Conservation (phyloP, 768 basidiomycete genomes). For the Termitomyces sp. region DNA sequence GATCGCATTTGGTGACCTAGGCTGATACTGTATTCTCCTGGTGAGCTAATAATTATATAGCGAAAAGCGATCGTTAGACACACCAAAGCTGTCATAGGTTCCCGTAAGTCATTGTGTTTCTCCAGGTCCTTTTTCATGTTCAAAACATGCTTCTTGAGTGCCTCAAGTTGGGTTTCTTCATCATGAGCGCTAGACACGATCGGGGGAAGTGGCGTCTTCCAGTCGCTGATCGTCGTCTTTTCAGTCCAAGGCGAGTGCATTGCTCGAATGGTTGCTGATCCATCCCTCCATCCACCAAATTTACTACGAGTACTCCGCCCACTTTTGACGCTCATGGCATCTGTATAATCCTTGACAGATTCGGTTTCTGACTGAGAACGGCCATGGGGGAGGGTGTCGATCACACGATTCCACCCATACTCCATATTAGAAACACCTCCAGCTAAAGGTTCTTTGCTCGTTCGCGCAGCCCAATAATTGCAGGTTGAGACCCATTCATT, state of each 20-base stretch:
- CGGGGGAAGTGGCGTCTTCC: constrained; percentile 89
- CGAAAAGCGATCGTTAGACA: constrained; percentile 6
- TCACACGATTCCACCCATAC: constrained; percentile 91
- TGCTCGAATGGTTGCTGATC: constrained; percentile 58
- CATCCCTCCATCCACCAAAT: constrained; percentile 67
- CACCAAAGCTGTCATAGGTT: constrained; percentile 81
- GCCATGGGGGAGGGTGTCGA: constrained; percentile 46
- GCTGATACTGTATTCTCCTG: constrained; percentile 59
- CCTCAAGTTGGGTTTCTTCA: constrained; percentile 91
- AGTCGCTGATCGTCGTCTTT: constrained; percentile 80
- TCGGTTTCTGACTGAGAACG: constrained; percentile 61
- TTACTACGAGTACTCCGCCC: constrained; percentile 71
- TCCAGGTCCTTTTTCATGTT: constrained; percentile 77
- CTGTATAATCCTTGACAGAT: constrained; percentile 46
- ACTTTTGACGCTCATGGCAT: constrained; percentile 72
- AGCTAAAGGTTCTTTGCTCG: constrained; percentile 89
- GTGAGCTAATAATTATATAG: constrained; percentile 4
- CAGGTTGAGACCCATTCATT: constrained; percentile 99
- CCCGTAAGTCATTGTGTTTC: constrained; percentile 77
- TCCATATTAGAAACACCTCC: constrained; percentile 99
- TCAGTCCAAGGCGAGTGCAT: constrained; percentile 75
- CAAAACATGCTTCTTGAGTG: constrained; percentile 76
- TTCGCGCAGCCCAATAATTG: constrained; percentile 98
- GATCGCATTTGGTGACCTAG: constrained; percentile 65
- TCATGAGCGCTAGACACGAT: constrained; percentile 81